phyloP scores from a whole-genome alignment of 2,329 filamentous ascomycete species.

The Colletotrichum sp. region DNA sequence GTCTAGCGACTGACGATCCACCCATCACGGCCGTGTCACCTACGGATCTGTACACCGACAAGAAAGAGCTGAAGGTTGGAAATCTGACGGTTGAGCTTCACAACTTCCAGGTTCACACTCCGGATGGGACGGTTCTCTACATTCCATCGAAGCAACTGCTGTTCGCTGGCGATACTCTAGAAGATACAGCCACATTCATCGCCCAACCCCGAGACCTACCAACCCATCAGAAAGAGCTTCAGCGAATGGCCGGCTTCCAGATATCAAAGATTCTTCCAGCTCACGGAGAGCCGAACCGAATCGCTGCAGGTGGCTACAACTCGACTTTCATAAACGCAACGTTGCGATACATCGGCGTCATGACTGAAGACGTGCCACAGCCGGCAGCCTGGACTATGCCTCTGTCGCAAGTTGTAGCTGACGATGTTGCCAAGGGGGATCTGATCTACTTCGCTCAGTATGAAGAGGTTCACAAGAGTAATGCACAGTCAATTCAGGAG shows the following conservation, averaged over 20 bases:
- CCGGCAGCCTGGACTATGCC: constrained; percentile 9
- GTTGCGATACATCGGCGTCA: constrained; percentile 4
- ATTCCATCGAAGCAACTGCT: constrained; percentile 15
- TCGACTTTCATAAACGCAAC: constrained; percentile 18
- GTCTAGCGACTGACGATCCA: constrained; percentile 8
- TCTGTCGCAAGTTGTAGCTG: constrained; percentile 12
- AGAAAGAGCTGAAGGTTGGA: background rate
- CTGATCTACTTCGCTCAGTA: constrained; percentile 18
- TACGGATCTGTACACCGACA: constrained; percentile 2
- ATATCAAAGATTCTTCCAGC: constrained; percentile 17
- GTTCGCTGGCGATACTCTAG: constrained; percentile 14
- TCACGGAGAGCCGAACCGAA: constrained; percentile 8
- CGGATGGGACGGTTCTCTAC: constrained; percentile 9
- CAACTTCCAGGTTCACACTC: constrained; percentile 15
- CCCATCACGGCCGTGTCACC: constrained; percentile 11
- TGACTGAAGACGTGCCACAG: constrained; percentile 15
- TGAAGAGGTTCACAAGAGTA: constrained; percentile 17
- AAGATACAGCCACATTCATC: constrained; percentile 18
- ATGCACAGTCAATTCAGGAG: constrained; percentile 4
- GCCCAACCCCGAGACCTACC: constrained; percentile 1
- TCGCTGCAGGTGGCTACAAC: constrained; percentile 11
- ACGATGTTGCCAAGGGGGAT: constrained; percentile 5
- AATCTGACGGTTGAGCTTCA: constrained; percentile 13
- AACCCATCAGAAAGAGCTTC: constrained; percentile 6
- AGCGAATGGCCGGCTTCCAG: background rate